Conservation (phyloP, 1,284 basidiomycete genomes). For the Naganishia sp. region DNA sequence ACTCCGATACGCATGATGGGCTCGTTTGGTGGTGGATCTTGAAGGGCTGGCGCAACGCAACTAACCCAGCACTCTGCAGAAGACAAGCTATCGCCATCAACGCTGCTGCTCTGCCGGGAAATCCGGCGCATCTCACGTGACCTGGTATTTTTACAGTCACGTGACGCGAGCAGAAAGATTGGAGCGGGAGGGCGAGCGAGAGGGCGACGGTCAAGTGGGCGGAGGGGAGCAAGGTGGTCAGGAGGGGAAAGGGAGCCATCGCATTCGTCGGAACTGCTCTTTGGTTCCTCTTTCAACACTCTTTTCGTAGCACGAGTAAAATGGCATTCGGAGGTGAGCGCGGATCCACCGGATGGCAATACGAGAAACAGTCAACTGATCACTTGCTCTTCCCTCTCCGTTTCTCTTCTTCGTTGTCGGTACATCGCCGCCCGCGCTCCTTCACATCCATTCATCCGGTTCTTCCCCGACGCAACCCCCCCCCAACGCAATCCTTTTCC, state of each 20-base stretch:
- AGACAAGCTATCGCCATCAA: too few species aligned
- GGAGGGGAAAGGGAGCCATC: background rate
- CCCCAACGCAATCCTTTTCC: background rate
- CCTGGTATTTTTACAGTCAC: slow-evolving; percentile 14
- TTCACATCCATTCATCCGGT: too few species aligned
- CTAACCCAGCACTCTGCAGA: too few species aligned
- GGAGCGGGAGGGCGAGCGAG: slow-evolving; percentile 4
- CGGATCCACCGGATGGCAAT: background rate
- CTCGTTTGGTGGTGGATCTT: slow-evolving; percentile 19
- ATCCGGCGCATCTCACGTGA: slow-evolving; percentile 1
- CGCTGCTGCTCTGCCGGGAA: too few species aligned
- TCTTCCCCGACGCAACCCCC: too few species aligned
- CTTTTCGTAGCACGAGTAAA: slow-evolving; percentile 5
- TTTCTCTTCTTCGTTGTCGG: too few species aligned
- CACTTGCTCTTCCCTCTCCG: too few species aligned
- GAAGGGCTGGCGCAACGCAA: background rate
- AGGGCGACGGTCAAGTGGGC: background rate
- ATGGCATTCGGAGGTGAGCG: slow-evolving; percentile 32
- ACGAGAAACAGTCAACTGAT: too few species aligned
- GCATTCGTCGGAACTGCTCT: slow-evolving; percentile 2
- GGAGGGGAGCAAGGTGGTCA: background rate
- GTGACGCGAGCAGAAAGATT: slow-evolving; percentile 6
- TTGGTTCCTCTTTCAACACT: slow-evolving; percentile 7
- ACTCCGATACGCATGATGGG: slow-evolving; percentile 73
- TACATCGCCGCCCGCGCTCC: too few species aligned